A percentile compares a stretch with the other conserved stretches of the same genome.
phyloP scores from a whole-genome alignment of 768 basidiomycete species.

The Amanita subjunquillea region DNA sequence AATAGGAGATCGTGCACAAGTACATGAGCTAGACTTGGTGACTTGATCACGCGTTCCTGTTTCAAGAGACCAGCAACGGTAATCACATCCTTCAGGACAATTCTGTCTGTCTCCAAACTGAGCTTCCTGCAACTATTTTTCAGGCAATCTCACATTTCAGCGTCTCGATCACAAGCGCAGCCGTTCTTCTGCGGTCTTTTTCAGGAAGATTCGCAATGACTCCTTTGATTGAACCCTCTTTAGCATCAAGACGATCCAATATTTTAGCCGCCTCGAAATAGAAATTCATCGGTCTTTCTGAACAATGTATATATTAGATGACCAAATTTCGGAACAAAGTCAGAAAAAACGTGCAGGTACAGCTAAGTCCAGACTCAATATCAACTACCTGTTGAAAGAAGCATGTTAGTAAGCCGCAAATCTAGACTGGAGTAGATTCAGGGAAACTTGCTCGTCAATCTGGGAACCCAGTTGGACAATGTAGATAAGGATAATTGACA shows the following conservation, averaged over 20 bases:
- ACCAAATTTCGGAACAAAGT: neutral
- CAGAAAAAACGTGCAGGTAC: constrained; percentile 1
- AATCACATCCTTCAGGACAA: constrained; percentile 64
- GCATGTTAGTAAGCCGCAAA: neutral
- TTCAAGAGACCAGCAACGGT: constrained; percentile 54
- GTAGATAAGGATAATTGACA: constrained; percentile 72
- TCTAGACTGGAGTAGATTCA: constrained; percentile 17
- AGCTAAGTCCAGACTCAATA: neutral
- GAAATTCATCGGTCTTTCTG: constrained; percentile 65
- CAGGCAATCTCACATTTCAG: constrained; percentile 68
- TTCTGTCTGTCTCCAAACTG: constrained; percentile 49
- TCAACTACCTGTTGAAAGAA: neutral
- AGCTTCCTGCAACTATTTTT: constrained; percentile 5
- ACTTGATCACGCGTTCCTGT: constrained; percentile 71
- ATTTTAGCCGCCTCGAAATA: constrained; percentile 84
- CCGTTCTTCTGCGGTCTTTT: constrained; percentile 65
- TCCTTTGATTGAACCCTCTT: constrained; percentile 89
- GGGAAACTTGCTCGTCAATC: constrained; percentile 35
- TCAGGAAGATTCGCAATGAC: constrained; percentile 64
- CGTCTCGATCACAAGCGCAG: constrained; percentile 88
- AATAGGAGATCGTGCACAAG: constrained; percentile 89
- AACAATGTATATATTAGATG: constrained; percentile 2
- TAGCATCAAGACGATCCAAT: constrained; percentile 78
- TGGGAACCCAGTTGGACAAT: constrained; percentile 69
- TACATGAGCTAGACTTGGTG: constrained; percentile 67